Percentiles rank a stretch among this genome's conserved stretches.
phyloP scores from a whole-genome alignment of 306 rosid genomes.

The Cicer judaicum region DNA sequence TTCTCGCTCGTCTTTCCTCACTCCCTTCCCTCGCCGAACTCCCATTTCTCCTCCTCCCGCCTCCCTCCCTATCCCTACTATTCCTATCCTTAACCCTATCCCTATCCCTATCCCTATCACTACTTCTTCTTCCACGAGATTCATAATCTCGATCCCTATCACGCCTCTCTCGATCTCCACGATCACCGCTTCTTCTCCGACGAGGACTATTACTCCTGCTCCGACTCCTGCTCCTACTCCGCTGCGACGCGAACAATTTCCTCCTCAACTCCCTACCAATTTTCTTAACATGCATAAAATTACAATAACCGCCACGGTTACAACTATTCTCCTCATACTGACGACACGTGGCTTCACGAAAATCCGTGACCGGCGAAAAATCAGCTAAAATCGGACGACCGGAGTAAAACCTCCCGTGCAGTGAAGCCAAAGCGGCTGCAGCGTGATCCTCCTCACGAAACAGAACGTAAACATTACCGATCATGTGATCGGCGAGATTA shows the following conservation, averaged over 20 bases:
- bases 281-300: conserved; percentile 76
- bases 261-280: conserved; percentile 71
- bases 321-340: conserved; percentile 77
- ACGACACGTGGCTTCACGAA: conserved; percentile 79
- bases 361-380: conserved; percentile 78
- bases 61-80: conserved; percentile 38
- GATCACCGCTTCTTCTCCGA: conserved; percentile 24
- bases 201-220: conserved; percentile 54
- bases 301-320: conserved; percentile 79
- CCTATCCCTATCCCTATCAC: conserved; percentile 39
- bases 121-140: conserved; percentile 47
- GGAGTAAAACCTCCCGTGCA: conserved; percentile 67
- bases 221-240: conserved; percentile 54
- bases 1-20: conserved; percentile 78
- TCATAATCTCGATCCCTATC: conserved; percentile 42
- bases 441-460: conserved; percentile 78
- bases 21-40: conserved; percentile 71
- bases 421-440: conserved; percentile 57
- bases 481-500: conserved; percentile 85
- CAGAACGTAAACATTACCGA: conserved; percentile 80
- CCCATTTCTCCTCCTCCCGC: conserved; percentile 44
- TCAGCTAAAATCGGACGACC: conserved; percentile 80
- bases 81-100: conserved; percentile 21
- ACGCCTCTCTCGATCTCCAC: conserved; percentile 33
- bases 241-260: conserved; percentile 49